These are phyloP conservation scores for Liriodendron chinense DNA, from an alignment of 164 flowering plant species.

Conservation along the genomic window DNA sequence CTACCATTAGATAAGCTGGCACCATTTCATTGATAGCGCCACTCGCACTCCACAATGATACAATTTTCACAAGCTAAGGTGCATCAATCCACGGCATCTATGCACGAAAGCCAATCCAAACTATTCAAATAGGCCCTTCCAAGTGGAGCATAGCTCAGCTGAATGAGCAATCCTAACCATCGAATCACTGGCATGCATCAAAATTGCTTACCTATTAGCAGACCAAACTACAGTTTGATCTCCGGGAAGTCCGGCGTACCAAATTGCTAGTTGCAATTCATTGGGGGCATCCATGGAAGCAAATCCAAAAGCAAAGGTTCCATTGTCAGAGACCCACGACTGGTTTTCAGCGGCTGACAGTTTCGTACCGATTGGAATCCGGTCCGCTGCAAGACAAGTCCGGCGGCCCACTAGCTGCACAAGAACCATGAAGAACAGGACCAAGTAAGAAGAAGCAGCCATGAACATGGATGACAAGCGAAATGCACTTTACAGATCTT, in stretches of 20 bases:
- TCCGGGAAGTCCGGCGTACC: conserved; percentile 80
- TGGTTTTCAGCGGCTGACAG: conserved; percentile 41
- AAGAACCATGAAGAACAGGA: background rate
- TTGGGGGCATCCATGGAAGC: conserved; percentile 17
- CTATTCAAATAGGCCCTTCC: too few species aligned
- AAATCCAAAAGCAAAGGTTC: conserved; percentile 85
- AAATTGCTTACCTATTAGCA: conserved; percentile 54
- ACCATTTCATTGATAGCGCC: too few species aligned
- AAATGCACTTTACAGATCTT: too few species aligned
- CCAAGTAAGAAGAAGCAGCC: conserved; percentile 8
- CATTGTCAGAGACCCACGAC: conserved; percentile 66
- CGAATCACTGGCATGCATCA: too few species aligned
- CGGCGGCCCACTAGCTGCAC: conserved; percentile 9
- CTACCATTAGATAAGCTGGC: too few species aligned
- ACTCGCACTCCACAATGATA: too few species aligned
- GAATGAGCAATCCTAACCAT: too few species aligned
- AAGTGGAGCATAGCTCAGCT: background rate
- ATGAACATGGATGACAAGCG: background rate
- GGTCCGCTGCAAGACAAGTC: conserved; percentile 10
- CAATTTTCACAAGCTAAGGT: too few species aligned
- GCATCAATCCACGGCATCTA: too few species aligned
- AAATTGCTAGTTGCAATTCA: conserved; percentile 51
- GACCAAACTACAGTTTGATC: conserved; percentile 76
- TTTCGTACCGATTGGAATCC: conserved; percentile 50
- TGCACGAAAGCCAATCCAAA: too few species aligned